Percentiles rank a stretch among this genome's conserved stretches.
Evolutionary conservation across 805 yeast genomes (phyloP).

Genomic region (Kuraishia hungarica): DNA sequence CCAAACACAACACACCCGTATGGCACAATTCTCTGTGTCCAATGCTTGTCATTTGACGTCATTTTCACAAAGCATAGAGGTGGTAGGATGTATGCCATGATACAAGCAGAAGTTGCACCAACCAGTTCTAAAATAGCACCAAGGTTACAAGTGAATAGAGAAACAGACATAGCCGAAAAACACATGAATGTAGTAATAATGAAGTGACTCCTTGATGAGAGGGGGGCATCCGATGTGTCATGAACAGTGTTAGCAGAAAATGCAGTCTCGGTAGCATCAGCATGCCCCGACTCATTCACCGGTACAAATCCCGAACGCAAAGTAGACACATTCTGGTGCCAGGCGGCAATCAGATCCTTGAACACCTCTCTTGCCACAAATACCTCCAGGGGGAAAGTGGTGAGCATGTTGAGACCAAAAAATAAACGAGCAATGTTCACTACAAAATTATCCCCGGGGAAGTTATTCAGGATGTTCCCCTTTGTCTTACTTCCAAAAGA

Average conservation of each 20-base stretch:
- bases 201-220: slow-evolving; percentile 44
- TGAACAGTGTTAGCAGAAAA: slow-evolving; percentile 6
- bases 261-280: background rate
- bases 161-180: slow-evolving; percentile 60
- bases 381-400: slow-evolving; percentile 85
- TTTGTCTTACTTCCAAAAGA: slow-evolving; percentile 71
- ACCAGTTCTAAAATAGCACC: slow-evolving; percentile 86
- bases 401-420: slow-evolving; percentile 87
- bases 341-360: slow-evolving; percentile 43
- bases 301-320: slow-evolving; percentile 2
- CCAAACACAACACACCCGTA: slow-evolving; percentile 66
- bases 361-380: slow-evolving; percentile 86
- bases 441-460: slow-evolving; percentile 62
- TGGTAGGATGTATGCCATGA: slow-evolving; percentile 88
- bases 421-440: slow-evolving; percentile 85
- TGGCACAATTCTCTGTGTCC: slow-evolving; percentile 43
- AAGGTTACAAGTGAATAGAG: slow-evolving; percentile 76
- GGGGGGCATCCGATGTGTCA: slow-evolving; percentile 23
- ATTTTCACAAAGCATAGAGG: slow-evolving; percentile 74
- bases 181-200: slow-evolving; percentile 59
- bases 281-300: background rate
- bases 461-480: slow-evolving; percentile 85
- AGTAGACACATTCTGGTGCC: slow-evolving; percentile 11
- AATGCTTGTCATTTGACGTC: slow-evolving; percentile 34
- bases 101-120: slow-evolving; percentile 89